phyloP scores from a whole-genome alignment of 305 asterid genomes.

The Fraxinus floribunda region DNA sequence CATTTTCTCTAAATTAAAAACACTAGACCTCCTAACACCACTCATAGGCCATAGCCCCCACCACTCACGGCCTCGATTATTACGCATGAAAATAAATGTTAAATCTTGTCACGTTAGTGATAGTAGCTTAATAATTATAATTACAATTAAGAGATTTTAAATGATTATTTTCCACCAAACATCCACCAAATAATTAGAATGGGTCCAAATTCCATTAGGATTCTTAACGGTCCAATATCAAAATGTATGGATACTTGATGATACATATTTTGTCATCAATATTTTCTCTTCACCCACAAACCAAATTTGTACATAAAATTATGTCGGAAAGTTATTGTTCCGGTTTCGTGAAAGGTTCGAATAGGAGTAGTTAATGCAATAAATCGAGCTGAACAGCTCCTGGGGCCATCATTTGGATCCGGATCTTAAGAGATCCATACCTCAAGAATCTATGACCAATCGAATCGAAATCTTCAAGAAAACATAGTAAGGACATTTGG shows the following conservation, averaged over 20 bases:
- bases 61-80: constrained; percentile 4
- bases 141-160: not conserved
- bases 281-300: not conserved
- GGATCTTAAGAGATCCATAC: not conserved
- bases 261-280: not conserved
- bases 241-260: not conserved
- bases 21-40: not conserved
- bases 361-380: too few relatives aligned
- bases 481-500: not conserved
- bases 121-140: not conserved
- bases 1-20: not conserved
- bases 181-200: not conserved
- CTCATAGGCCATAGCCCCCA: not conserved
- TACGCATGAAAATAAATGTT: not conserved
- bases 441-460: not conserved
- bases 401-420: not conserved
- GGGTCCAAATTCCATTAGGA: not conserved
- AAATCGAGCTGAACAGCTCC: not conserved
- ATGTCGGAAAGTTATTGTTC: not conserved
- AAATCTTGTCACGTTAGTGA: not conserved
- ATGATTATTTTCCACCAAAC: not conserved
- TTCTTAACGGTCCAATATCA: not conserved
- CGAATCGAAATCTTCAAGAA: not conserved
- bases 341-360: too few relatives aligned
- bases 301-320: not conserved